A percentile compares a stretch with the other conserved stretches of the same genome.
Conservation (phyloP, 257 asterid genomes). For the Sherardia arvensis region DNA sequence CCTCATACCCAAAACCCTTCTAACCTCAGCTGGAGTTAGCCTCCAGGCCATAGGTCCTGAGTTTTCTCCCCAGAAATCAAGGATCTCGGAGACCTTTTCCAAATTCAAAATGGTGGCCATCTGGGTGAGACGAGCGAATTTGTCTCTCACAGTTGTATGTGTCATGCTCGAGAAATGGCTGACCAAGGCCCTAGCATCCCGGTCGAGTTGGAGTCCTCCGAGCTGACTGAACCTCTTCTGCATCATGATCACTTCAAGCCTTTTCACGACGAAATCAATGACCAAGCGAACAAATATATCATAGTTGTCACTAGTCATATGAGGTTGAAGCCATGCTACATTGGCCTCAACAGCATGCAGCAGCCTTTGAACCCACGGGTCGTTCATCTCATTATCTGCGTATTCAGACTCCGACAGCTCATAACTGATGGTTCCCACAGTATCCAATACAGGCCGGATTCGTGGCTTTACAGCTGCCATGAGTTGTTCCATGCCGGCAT, state of each 20-base stretch:
- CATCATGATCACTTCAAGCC: conserved; percentile 97
- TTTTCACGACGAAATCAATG: conserved; percentile 72
- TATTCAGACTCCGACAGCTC: conserved; percentile 89
- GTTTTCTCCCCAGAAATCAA: conserved; percentile 99
- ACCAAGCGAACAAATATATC: conserved; percentile 65
- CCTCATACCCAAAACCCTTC: conserved; percentile 78
- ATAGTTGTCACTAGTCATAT: conserved; percentile 73
- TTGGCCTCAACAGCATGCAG: conserved; percentile 83
- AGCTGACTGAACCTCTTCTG: conserved; percentile 94
- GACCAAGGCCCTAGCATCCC: conserved; percentile 83
- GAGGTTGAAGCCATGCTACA: conserved; percentile 82
- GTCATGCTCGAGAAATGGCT: conserved; percentile 89
- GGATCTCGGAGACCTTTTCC: conserved; percentile 90
- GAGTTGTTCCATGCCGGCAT: conserved; percentile 76
- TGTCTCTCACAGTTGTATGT: conserved; percentile 92
- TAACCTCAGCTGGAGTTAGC: conserved; percentile 91
- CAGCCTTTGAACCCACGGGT: conserved; percentile 97
- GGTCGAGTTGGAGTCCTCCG: conserved; percentile 96
- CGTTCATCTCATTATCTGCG: conserved; percentile 93
- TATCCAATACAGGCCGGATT: conserved; percentile 74
- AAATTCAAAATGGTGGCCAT: conserved; percentile 92
- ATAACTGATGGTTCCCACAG: conserved; percentile 80
- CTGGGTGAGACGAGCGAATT: conserved; percentile 83
- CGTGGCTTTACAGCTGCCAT: conserved; percentile 68
- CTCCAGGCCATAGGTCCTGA: conserved; percentile 99